A percentile compares a stretch with the other conserved stretches of the same genome.
phyloP scores from a whole-genome alignment of 768 basidiomycete species.

The Russula sp. region DNA sequence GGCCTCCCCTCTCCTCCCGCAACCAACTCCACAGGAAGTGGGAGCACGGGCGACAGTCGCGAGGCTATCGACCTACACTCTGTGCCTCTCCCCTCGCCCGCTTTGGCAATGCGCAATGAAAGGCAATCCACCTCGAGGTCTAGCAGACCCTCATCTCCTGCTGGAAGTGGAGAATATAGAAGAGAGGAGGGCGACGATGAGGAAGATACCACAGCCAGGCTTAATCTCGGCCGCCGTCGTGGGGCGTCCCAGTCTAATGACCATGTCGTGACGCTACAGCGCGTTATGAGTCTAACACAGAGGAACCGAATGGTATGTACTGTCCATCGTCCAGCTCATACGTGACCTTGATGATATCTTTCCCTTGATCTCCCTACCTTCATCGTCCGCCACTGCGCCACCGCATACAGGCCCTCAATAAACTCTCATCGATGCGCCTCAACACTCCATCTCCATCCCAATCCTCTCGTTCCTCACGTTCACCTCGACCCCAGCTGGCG shows the following conservation, averaged over 20 bases:
- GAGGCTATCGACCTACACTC: conserved; percentile 43
- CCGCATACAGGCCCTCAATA: conserved; percentile 35
- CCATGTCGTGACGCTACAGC: conserved; percentile 58
- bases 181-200: conserved; percentile 49
- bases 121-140: conserved; percentile 34
- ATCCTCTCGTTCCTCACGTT: conserved; percentile 41
- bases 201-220: conserved; percentile 62
- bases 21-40: conserved; percentile 81
- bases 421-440: conserved; percentile 57
- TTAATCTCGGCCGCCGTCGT: conserved; percentile 37
- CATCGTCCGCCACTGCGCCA: neutral
- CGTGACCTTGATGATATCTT: neutral
- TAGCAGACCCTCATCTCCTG: conserved; percentile 25
- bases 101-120: conserved; percentile 44
- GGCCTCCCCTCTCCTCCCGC: conserved; percentile 82
- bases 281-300: conserved; percentile 66
- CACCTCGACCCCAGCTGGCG: conserved; percentile 30
- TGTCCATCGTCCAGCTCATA: conserved; percentile 21
- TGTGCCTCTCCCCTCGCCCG: conserved; percentile 33
- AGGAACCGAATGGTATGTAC: conserved; percentile 67
- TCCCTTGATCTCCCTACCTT: neutral
- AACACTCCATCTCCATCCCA: conserved; percentile 52
- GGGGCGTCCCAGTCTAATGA: conserved; percentile 43
- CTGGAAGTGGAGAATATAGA: conserved; percentile 50
- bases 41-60: conserved; percentile 37